Evolutionary conservation across 345 rosid genomes (phyloP), one percentile per base, ranked within the genome.

Genomic region (Arabidopsis suecica): DNA sequence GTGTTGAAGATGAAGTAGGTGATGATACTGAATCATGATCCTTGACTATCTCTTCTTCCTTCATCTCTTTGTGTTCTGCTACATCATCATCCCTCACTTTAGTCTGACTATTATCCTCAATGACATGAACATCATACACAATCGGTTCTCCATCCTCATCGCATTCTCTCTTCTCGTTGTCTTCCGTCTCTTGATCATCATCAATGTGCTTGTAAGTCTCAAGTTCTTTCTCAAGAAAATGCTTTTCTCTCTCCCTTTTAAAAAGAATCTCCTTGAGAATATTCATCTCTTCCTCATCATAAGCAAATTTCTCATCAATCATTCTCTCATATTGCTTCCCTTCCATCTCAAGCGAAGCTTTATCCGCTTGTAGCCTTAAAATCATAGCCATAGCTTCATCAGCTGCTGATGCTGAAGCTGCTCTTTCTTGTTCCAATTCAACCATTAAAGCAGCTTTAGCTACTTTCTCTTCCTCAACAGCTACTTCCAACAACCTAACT

Each of bases 351-450:
- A 90, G 76, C 0, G 81, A 63, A 53, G 99, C 97, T 85, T 88
- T 91, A 63, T 90, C 97, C 57, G 86, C 85, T 73, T 94, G 98
- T 51, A 94, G 72, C 63, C 91, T 88, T 60, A 77, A 57, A 74
- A 95, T 89, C 99, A 95, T 90, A 72, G 97, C 91, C 93, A 92
- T 86, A 61, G 97, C 89, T 84, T 92, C 99, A 78, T 95, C 97
- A 64, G 93, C 87, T 55, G 96, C 96, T 40, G 87, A 79, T 23
- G 96, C 88, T 63, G 97, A 86, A 37, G 97, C 95, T 63, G 83
- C 83, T 81, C 97, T 88, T 83, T 95, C 99, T 73, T 92, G 79
- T 70, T 90, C 97, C 14, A 92, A 82, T 71, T 95, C 97, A 33
- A 76, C 60, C 58, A 63, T 69, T 73, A 95, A 69, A 37, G 85